A percentile compares a stretch with the other conserved stretches of the same genome.
Conservation (phyloP, 2,329 filamentous ascomycete genomes). For the Gliomastix tumulicola region DNA sequence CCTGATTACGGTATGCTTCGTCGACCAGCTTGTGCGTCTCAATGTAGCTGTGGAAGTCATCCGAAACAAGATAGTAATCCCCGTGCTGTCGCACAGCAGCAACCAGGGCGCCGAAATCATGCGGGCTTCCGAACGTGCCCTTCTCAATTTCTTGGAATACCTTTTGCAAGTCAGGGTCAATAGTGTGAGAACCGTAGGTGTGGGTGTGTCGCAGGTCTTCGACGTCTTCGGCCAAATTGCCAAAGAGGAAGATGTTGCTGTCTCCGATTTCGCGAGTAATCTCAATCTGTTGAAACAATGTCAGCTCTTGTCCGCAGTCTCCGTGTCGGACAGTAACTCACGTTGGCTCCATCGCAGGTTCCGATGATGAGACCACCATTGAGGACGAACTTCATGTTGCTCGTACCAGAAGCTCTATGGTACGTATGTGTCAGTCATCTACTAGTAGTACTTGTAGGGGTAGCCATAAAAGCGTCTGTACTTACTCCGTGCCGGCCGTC, state of each 20-base stretch:
- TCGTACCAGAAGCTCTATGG: conserved; percentile 65
- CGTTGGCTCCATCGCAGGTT: conserved; percentile 95
- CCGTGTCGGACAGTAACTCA: conserved; percentile 40
- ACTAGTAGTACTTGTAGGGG: neutral
- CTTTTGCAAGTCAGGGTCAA: conserved; percentile 69
- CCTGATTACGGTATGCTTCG: conserved; percentile 83
- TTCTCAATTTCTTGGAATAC: conserved; percentile 81
- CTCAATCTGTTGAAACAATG: conserved; percentile 62
- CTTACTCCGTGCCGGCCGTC: conserved; percentile 85
- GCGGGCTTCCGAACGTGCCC: conserved; percentile 72
- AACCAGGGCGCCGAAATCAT: conserved; percentile 76
- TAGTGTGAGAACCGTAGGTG: conserved; percentile 70
- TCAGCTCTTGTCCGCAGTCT: conserved; percentile 5
- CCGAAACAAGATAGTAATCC: conserved; percentile 95
- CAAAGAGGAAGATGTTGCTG: conserved; percentile 97
- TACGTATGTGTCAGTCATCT: neutral
- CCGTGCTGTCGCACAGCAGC: conserved; percentile 85
- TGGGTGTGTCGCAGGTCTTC: conserved; percentile 91
- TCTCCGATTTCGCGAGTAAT: conserved; percentile 96
- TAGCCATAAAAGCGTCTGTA: conserved; percentile 11
- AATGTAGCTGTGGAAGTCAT: conserved; percentile 94
- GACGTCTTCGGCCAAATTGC: conserved; percentile 91
- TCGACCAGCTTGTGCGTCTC: conserved; percentile 89
- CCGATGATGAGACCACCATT: conserved; percentile 97
- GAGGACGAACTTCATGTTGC: conserved; percentile 99